Base-by-base conservation (phyloP, 2,329 filamentous ascomycete genomes). In the Clonostachys sp. region DNA sequence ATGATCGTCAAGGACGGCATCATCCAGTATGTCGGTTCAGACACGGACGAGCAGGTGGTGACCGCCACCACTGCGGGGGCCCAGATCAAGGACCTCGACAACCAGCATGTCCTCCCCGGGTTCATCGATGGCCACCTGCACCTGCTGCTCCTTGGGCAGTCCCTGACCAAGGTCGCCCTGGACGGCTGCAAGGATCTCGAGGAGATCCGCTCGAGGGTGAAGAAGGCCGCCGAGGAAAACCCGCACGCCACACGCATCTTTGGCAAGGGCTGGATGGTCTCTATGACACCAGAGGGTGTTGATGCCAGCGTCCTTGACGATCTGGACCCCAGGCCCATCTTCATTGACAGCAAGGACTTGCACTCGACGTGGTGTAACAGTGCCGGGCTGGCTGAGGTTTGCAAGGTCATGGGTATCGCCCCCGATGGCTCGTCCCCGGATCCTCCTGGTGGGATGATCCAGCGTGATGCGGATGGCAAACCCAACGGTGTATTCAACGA, bases 101-200 rank as follows among this genome's bases (percentile, higher is more conserved):
- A 66, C 2, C 57, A 56, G 18, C 68, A 66, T 2, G 62, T 81
- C 4, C 63, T 81, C 2, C 78, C 78, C 0, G 72, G 77, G 13
- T 81, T 82, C 61, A 73, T 81, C 38, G 78, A 82, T 49, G 77
- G 75, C 6, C 78, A 82, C 50, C 70, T 80, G 61, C 78, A 82
- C 54, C 66, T 82, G 10, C 65, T 81, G 0, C 64, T 77, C 10
- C 65, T 80, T 1, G 78, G 78, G 2, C 75, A 80, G 51, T 72
- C 75, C 0, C 65, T 81, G 16, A 69, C 65, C 30, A 80, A 80
- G 55, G 64, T 78, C 17, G 63, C 66, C 18, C 61, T 82, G 2
- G 70, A 74, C 17, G 61, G 65, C 14, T 80, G 77, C 57, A 68
- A 68, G 51, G 67, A 62, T 42, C 57, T 80, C 2, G 66, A 66